phyloP scores from a whole-genome alignment of 2,329 filamentous ascomycete species.

The Penicillium corylophilum region DNA sequence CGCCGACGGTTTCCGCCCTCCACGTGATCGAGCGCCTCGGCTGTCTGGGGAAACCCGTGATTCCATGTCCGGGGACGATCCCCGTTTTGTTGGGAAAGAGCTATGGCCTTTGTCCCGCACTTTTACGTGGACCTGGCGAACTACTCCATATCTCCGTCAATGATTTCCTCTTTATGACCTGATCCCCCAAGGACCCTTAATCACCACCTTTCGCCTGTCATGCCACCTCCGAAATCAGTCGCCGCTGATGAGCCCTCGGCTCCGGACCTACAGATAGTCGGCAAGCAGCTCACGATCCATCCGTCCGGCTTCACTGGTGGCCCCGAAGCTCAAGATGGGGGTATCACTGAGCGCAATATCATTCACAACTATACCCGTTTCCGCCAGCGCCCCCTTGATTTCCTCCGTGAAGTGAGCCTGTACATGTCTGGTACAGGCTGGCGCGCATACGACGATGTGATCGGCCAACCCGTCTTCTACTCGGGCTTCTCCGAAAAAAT shows the following conservation, averaged over 20 bases:
- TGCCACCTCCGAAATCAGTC: slow-evolving; percentile 33
- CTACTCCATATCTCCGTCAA: slow-evolving; percentile 1
- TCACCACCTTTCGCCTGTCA: slow-evolving; percentile 11
- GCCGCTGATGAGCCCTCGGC: slow-evolving; percentile 50
- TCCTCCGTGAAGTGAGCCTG: slow-evolving; percentile 87
- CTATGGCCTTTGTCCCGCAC: slow-evolving; percentile 17
- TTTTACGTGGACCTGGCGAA: background rate
- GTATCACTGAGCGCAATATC: slow-evolving; percentile 50
- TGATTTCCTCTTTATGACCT: slow-evolving; percentile 4
- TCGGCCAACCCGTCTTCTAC: slow-evolving; percentile 93
- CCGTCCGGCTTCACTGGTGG: slow-evolving; percentile 61
- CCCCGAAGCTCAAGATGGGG: slow-evolving; percentile 42
- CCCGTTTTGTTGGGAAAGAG: slow-evolving; percentile 26
- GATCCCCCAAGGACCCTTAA: background rate
- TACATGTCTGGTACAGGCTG: slow-evolving; percentile 93
- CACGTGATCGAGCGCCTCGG: slow-evolving; percentile 29
- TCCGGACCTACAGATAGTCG: slow-evolving; percentile 75
- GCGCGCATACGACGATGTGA: slow-evolving; percentile 86
- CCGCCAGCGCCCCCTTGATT: slow-evolving; percentile 69
- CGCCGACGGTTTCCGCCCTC: background rate
- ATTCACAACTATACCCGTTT: slow-evolving; percentile 82
- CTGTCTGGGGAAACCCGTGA: slow-evolving; percentile 26
- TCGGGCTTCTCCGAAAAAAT: slow-evolving; percentile 88
- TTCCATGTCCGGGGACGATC: slow-evolving; percentile 22
- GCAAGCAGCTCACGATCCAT: slow-evolving; percentile 71